Conservation (phyloP, 371 early-diverging fungal genomes). For the Rhizomucor pusillus region DNA sequence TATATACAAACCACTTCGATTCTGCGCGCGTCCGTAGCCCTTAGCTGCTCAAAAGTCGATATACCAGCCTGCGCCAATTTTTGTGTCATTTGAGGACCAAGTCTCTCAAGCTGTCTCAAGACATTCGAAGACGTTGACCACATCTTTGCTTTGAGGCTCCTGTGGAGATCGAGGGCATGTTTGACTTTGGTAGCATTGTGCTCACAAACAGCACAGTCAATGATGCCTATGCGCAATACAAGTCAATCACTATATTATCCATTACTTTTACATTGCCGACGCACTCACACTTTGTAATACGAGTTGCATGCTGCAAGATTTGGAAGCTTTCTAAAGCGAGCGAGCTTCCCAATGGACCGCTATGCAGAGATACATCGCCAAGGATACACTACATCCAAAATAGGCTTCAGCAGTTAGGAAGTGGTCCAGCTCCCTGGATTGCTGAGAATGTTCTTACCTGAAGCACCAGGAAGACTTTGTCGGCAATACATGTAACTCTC, state of each 20-base stretch:
- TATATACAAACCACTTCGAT: conserved; percentile 38
- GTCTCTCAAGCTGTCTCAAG: conserved; percentile 38
- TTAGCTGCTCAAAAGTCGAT: conserved; percentile 31
- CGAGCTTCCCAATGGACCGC: conserved; percentile 13
- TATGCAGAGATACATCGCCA: conserved; percentile 34
- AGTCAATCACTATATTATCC: not conserved
- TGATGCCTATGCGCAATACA: conserved; percentile 23
- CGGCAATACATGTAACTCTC: conserved; percentile 22
- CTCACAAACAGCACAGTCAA: conserved; percentile 34
- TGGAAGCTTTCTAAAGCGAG: conserved; percentile 22
- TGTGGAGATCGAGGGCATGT: conserved; percentile 33
- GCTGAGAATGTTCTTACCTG: too few species aligned
- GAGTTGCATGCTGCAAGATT: conserved; percentile 29
- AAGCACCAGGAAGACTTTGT: conserved; percentile 35
- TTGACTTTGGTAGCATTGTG: conserved; percentile 22
- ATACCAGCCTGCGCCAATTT: conserved; percentile 29
- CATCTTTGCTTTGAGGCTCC: conserved; percentile 36
- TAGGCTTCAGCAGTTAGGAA: too few species aligned
- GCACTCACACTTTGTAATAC: conserved; percentile 37
- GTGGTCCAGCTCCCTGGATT: too few species aligned
- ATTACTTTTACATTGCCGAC: not conserved
- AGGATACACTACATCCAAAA: conserved; percentile 32
- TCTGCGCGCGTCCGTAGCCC: conserved; percentile 30
- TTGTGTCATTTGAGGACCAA: conserved; percentile 37
- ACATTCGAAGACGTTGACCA: conserved; percentile 40